Conservation (phyloP, 2,329 filamentous ascomycete genomes). For the Teratosphaeria zuluensis region DNA sequence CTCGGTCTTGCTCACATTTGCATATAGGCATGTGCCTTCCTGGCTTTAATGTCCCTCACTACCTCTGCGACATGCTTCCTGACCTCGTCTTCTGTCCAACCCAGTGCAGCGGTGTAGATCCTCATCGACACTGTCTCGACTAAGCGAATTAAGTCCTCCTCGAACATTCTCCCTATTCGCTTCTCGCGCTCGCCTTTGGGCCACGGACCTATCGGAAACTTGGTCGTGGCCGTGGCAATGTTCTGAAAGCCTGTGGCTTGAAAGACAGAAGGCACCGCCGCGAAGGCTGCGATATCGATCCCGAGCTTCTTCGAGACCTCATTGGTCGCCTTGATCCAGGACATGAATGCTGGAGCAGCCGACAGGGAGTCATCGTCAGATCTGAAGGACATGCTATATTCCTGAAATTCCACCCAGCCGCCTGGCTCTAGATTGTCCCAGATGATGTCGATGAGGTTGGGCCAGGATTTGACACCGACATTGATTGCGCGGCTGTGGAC, state of each 20-base stretch:
- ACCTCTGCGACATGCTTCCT: constrained; percentile 1
- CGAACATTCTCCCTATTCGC: background rate
- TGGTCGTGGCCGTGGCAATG: background rate
- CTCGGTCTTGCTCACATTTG: constrained; percentile 1
- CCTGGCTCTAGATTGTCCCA: constrained; percentile 1
- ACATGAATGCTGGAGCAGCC: background rate
- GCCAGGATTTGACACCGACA: background rate
- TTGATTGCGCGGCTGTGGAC: constrained; percentile 3
- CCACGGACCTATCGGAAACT: constrained; percentile 1
- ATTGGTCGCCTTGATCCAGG: background rate
- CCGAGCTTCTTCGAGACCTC: background rate
- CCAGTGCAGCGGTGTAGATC: constrained; percentile 7
- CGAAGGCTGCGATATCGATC: background rate
- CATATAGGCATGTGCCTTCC: constrained; percentile 6
- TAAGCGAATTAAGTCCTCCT: constrained; percentile 2
- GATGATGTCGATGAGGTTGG: background rate
- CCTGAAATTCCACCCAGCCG: constrained; percentile 2
- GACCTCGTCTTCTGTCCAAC: constrained; percentile 5
- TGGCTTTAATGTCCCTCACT: constrained; percentile 2
- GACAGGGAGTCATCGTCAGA: background rate
- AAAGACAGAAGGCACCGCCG: background rate
- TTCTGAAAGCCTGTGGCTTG: background rate
- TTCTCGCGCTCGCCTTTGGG: constrained; percentile 1
- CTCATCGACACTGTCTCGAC: constrained; percentile 7
- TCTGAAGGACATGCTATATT: background rate